These are phyloP conservation scores for Acanthamoeba rhysodes DNA, from an alignment of 208 protist genomes.

Conservation along the genomic window DNA sequence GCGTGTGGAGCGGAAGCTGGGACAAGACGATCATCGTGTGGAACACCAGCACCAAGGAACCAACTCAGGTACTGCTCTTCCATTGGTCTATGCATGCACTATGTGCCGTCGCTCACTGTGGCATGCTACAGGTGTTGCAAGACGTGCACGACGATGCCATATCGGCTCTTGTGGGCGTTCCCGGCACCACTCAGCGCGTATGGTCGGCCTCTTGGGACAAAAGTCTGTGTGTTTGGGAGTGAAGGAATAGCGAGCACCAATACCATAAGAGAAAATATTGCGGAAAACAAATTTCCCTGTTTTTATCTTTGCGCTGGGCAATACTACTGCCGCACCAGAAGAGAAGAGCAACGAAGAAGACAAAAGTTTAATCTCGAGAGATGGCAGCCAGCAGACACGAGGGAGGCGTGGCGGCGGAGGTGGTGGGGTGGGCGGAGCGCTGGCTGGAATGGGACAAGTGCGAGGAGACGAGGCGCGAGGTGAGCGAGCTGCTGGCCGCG, in stretches of 20 bases:
- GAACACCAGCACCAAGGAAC: slow-evolving; percentile 30
- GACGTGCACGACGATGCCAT: slow-evolving; percentile 33
- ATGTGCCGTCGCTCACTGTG: too few species aligned
- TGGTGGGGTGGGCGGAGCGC: background rate
- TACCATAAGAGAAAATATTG: too few species aligned
- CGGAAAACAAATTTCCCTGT: too few species aligned
- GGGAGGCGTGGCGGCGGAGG: too few species aligned
- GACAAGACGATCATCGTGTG: slow-evolving; percentile 64
- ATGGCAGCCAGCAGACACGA: too few species aligned
- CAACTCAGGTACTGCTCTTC: background rate
- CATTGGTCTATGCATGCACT: too few species aligned
- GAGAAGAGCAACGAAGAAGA: too few species aligned
- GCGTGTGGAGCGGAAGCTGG: slow-evolving; percentile 56
- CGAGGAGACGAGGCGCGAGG: background rate
- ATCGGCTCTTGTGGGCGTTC: background rate
- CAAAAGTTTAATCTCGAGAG: too few species aligned
- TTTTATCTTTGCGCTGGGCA: too few species aligned
- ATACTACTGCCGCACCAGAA: too few species aligned
- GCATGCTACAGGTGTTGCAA: background rate
- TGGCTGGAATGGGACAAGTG: slow-evolving; percentile 62
- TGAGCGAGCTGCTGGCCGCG: background rate
- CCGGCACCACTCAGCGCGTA: background rate
- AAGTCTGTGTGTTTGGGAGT: slow-evolving; percentile 34
- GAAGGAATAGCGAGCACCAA: too few species aligned
- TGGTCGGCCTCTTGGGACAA: slow-evolving; percentile 40